Evolutionary conservation across 2,329 filamentous ascomycete species (phyloP).

Genomic region (Fusarium sp.): DNA sequence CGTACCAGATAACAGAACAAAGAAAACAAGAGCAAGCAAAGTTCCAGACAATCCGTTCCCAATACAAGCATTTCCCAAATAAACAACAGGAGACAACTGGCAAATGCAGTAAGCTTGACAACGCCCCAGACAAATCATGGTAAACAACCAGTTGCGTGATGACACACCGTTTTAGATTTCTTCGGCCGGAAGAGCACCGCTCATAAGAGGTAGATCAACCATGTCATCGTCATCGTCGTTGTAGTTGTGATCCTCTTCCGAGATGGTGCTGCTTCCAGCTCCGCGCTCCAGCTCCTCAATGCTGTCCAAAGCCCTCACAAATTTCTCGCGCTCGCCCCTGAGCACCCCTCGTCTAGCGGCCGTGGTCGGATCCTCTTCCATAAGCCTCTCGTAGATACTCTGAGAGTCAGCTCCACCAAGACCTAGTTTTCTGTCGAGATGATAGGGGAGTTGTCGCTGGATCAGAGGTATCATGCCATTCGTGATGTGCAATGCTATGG

Average conservation of each 20-base stretch:
- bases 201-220: conserved; percentile 34
- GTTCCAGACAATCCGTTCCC: background rate
- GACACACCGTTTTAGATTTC: conserved; percentile 24
- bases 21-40: conserved; percentile 5
- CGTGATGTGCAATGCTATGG: conserved; percentile 59
- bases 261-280: conserved; percentile 32
- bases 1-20: background rate
- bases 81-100: background rate
- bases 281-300: conserved; percentile 58
- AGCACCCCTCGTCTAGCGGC: conserved; percentile 55
- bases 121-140: background rate
- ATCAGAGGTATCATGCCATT: conserved; percentile 62
- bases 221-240: conserved; percentile 12
- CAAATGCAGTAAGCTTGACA: background rate
- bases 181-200: conserved; percentile 38
- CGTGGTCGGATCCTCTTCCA: conserved; percentile 61
- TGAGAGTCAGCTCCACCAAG: conserved; percentile 48
- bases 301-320: conserved; percentile 58
- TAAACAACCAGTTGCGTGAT: background rate
- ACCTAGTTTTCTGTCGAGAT: conserved; percentile 59
- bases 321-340: conserved; percentile 58
- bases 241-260: conserved; percentile 29
- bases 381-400: conserved; percentile 55
- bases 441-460: conserved; percentile 52
- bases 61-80: background rate